Conservation (phyloP, 2,329 filamentous ascomycete species). For the Aspergillus nomiae region DNA sequence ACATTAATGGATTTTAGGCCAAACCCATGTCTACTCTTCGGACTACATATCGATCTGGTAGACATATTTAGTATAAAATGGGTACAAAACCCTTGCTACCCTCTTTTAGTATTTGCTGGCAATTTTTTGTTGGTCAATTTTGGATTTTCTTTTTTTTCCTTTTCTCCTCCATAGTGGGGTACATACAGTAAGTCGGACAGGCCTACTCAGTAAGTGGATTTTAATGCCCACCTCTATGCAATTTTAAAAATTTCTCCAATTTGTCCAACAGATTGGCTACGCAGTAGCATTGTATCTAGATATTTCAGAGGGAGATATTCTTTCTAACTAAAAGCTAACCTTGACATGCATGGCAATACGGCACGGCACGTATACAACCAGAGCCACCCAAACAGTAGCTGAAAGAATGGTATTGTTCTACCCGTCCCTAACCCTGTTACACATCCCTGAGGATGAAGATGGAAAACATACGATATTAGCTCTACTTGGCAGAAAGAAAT, state of each 20-base stretch:
- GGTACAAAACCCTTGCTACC: background rate
- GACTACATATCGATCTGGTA: background rate
- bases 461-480: background rate
- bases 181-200: background rate
- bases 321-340: background rate
- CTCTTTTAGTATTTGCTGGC: background rate
- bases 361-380: background rate
- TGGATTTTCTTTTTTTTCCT: background rate
- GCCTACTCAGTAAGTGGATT: no score
- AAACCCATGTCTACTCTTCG: background rate
- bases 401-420: background rate
- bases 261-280: background rate
- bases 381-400: background rate
- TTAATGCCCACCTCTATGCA: background rate
- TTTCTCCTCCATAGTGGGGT: background rate
- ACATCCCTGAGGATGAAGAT: background rate
- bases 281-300: background rate
- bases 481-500: background rate
- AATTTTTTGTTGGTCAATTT: background rate
- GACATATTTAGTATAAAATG: background rate
- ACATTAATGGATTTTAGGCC: conserved; percentile 12
- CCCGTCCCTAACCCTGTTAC: background rate
- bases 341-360: background rate
- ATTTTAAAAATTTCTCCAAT: background rate
- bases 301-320: background rate